Evolutionary conservation across 768 basidiomycete genomes (phyloP), one percentile per base, ranked within the genome.

Genomic region (Suillus brevipes): DNA sequence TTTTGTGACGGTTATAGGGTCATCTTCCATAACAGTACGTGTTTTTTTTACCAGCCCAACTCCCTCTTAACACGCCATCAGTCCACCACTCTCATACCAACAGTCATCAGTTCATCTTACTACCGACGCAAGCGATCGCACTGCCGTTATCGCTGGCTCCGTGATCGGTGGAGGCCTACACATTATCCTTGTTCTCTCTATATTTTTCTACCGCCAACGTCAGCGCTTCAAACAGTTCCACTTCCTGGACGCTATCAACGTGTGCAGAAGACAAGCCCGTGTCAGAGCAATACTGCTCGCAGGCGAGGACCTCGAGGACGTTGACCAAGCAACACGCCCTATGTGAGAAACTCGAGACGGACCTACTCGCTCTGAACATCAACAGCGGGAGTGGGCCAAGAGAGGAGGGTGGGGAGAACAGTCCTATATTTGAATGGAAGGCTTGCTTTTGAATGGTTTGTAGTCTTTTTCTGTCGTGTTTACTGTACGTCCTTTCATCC

Each of bases 261-360:
- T 68, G 65, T 65, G 70, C 61, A 67, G 70, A 47, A 67, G 61
- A 31, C 70, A 68, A 37, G 67, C 64, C 13, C 72, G 42, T 9
- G 60, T 68, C 5, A 43, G 76, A 8, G 71, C 71, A 1, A 69
- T 49, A 3, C 23, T 76, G 3, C 73, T 95, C 0, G 83, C 84
- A 13, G 75, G 77, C 28, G 28, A 28, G 28, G 28, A 28, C 28
- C 28, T 28, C 28, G 28, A 28, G 28, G 28, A 28, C 28, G 28
- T 28, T 28, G 28, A 28, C 28, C 52, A 92, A 90, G 73, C 91
- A 95, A 71, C 88, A 84, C 63, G 76, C 78, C 0, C 81, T 99
- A 58, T 97, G 94, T 67, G 95, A 98, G 74, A 90, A 88, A 72
- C 84, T 99, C 8, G 97, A 99, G 80, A 92, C 85, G 66, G 97